Evolutionary conservation across 805 yeast species (phyloP).

Genomic region (Candida orba): DNA sequence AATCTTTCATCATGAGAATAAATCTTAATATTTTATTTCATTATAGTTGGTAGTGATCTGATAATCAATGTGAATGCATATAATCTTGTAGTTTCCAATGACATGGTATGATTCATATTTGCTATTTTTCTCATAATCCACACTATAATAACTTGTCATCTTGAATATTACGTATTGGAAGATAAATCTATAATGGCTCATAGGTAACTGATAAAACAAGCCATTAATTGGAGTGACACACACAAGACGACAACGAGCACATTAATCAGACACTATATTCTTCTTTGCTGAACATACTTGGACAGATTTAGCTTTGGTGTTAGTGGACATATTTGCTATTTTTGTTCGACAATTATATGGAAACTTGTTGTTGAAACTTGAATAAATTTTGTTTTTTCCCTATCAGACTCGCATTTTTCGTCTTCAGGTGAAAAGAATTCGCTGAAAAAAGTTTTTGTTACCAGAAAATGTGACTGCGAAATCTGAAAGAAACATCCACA

Average conservation of each 20-base stretch:
- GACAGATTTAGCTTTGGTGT: conserved; percentile 58
- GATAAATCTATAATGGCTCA: no score
- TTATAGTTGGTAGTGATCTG: not conserved
- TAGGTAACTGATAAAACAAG: no score
- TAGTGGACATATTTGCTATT: conserved; percentile 52
- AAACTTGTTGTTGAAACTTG: conserved; percentile 12
- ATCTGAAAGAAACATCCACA: conserved; percentile 3
- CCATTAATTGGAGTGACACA: no score
- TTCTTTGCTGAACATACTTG: conserved; percentile 54
- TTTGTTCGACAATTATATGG: conserved; percentile 6
- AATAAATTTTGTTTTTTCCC: conserved; percentile 21
- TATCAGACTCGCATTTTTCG: no score
- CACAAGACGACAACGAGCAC: no score
- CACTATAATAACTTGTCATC: no score
- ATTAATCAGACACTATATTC: no score
- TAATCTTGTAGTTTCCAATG: no score
- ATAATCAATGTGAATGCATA: not conserved
- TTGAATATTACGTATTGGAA: no score
- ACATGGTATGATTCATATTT: no score
- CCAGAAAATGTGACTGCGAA: conserved; percentile 5
- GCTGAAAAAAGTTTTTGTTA: not conserved
- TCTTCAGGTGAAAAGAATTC: not conserved
- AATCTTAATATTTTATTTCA: no score
- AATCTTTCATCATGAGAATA: not conserved
- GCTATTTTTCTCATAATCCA: no score